A percentile compares a stretch with the other conserved stretches of the same genome.
Evolutionary conservation across 1,139 yeast genomes (phyloP).

Genomic region (Hansenula lynferdii): DNA sequence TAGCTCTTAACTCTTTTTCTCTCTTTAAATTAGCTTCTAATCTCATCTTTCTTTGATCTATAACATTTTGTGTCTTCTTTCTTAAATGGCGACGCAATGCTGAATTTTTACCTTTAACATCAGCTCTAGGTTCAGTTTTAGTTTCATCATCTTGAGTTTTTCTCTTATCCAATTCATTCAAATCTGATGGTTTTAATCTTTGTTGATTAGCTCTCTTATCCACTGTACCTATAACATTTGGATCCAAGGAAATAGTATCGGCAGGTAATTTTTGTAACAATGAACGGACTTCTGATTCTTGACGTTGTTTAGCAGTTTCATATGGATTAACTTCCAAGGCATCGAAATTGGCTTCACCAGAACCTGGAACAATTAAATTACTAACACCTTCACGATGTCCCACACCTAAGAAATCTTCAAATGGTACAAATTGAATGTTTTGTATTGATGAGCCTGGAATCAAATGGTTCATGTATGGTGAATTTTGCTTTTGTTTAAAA

Average conservation of each 20-base stretch:
- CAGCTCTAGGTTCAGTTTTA: constrained; percentile 48
- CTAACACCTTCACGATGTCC: constrained; percentile 80
- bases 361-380: constrained; percentile 85
- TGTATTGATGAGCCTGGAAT: constrained; percentile 73
- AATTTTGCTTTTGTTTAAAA: constrained; percentile 43
- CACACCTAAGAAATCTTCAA: constrained; percentile 89
- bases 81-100: constrained; percentile 76
- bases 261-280: constrained; percentile 87
- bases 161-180: constrained; percentile 38
- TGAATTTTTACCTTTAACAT: constrained; percentile 76
- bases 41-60: constrained; percentile 82
- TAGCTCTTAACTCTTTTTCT: constrained; percentile 71
- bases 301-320: constrained; percentile 89
- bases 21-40: constrained; percentile 70
- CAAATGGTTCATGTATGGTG: constrained; percentile 91
- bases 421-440: constrained; percentile 76
- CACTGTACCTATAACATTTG: constrained; percentile 80
- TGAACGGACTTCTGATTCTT: constrained; percentile 84
- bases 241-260: constrained; percentile 90
- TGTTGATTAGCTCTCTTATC: constrained; percentile 61
- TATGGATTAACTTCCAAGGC: constrained; percentile 91
- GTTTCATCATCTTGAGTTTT: constrained; percentile 33
- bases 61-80: constrained; percentile 80
- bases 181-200: constrained; percentile 60
- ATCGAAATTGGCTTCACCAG: constrained; percentile 98